Percentiles rank a stretch among this genome's conserved stretches.
Conservation (phyloP, 192 early-diverging fungal genomes). For the Allomyces macrogynus region DNA sequence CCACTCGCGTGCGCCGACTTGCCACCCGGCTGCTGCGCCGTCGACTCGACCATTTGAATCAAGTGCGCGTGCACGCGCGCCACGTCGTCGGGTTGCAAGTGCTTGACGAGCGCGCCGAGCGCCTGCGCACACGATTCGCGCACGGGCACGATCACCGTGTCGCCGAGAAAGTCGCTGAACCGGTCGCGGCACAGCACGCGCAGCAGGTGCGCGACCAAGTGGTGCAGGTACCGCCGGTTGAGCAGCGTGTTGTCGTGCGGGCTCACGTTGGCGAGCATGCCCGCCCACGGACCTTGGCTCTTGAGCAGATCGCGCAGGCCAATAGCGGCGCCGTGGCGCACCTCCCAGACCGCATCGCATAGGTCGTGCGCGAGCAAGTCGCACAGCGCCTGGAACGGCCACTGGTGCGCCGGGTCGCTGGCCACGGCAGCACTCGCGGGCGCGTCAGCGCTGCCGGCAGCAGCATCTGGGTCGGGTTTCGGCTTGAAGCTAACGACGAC, state of each 20-base stretch:
- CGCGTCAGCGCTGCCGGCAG: constrained; percentile 30
- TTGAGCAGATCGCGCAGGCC: constrained; percentile 78
- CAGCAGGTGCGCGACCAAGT: constrained; percentile 68
- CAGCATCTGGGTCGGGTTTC: constrained; percentile 30
- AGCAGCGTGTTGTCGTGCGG: constrained; percentile 31
- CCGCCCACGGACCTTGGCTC: constrained; percentile 62
- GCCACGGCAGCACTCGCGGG: constrained; percentile 17
- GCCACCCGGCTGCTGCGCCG: constrained; percentile 11
- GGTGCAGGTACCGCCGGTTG: constrained; percentile 68
- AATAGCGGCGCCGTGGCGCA: constrained; percentile 87
- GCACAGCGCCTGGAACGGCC: constrained; percentile 49
- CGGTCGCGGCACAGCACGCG: constrained; percentile 88
- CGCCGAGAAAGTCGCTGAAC: constrained; percentile 90
- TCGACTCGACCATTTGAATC: constrained; percentile 26
- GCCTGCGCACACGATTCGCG: constrained; percentile 83
- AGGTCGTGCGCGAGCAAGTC: constrained; percentile 50
- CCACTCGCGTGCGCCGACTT: constrained; percentile 13
- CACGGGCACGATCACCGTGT: constrained; percentile 79
- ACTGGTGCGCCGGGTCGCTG: constrained; percentile 29
- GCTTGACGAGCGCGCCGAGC: constrained; percentile 48
- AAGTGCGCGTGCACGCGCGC: constrained; percentile 30
- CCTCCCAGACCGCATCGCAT: constrained; percentile 65
- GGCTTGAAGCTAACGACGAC: neutral
- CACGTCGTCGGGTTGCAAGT: constrained; percentile 31
- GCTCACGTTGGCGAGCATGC: constrained; percentile 30